Base-by-base conservation (phyloP, 495 filamentous ascomycete genomes). In the Talaromyces nanjingensis region DNA sequence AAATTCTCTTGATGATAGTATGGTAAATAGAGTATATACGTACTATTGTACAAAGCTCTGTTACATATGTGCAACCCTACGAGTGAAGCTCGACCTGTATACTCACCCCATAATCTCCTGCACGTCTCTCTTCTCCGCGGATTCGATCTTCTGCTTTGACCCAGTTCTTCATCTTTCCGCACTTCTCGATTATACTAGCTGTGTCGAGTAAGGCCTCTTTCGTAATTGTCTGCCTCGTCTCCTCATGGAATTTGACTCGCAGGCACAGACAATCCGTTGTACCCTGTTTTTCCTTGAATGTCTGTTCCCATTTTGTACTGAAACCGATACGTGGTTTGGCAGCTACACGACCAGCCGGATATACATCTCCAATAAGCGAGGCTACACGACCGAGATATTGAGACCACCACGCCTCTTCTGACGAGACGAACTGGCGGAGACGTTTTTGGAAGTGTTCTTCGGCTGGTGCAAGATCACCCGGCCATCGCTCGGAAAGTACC, bases 401-500 rank as follows among this genome's bases (percentile, higher is more conserved):
- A 11, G 80, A 79, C 86, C 87, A 89, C 81, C 85, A 89, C 16
- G 76, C 74, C 59, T 77, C 74, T 60, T 80, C 76, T 0, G 74
- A 68, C 0, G 76, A 76, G 0, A 83, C 69, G 6, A 86, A 70
- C 39, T 74, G 72, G 16, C 77, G 75, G 1, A 89, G 68, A 12
- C 81, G 74, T 2, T 69, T 61, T 27, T 80, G 77, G 9, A 87
- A 73, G 2, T 70, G 69, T 24, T 74, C 66, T 66, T 89, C 86
- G 4, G 73, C 73, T 1, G 81, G 79, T 9, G 81, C 79, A 2
- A 96, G 74, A 63, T 83, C 79, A 6, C 84, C 86, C 14, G 87
- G 89, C 83, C 90, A 96, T 65, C 93, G 82, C 54, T 87, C 89
- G 60, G 87, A 92, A 12, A 93, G 81, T 2, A 88, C 82, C 2